Evolutionary conservation across 257 asterid genomes (phyloP).

Genomic region (Petunia secreta): DNA sequence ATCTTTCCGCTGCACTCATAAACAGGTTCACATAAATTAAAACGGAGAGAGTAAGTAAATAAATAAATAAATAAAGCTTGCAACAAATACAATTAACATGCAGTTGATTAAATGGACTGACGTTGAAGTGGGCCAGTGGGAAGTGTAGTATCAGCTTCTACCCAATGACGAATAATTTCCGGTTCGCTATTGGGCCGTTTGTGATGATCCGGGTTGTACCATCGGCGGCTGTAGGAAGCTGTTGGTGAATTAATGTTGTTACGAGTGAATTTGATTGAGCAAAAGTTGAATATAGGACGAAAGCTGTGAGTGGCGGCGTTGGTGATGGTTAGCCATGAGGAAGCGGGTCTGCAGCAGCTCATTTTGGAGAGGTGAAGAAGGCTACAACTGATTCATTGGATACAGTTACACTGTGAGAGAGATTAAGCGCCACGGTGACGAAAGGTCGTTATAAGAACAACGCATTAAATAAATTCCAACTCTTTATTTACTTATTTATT

Average conservation of each 20-base stretch:
- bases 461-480: background rate
- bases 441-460: constrained; percentile 23
- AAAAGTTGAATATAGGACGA: constrained; percentile 1
- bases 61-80: background rate
- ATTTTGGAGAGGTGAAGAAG: constrained; percentile 18
- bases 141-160: constrained; percentile 25
- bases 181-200: background rate
- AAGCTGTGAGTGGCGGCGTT: background rate
- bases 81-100: background rate
- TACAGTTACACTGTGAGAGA: background rate
- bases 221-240: constrained; percentile 29
- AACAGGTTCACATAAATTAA: no score
- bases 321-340: constrained; percentile 18
- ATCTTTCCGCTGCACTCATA: constrained; percentile 29
- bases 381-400: background rate
- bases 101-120: constrained; percentile 15
- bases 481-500: background rate
- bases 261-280: constrained; percentile 27
- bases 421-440: constrained; percentile 18
- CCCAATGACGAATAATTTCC: constrained; percentile 42
- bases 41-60: no score
- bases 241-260: constrained; percentile 29
- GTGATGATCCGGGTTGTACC: constrained; percentile 28
- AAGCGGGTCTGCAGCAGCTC: constrained; percentile 38
- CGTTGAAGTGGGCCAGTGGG: constrained; percentile 32